A percentile compares a stretch with the other conserved stretches of the same genome.
Evolutionary conservation across 768 basidiomycete genomes (phyloP).

Genomic region (Hygrophoropsis aurantiaca): DNA sequence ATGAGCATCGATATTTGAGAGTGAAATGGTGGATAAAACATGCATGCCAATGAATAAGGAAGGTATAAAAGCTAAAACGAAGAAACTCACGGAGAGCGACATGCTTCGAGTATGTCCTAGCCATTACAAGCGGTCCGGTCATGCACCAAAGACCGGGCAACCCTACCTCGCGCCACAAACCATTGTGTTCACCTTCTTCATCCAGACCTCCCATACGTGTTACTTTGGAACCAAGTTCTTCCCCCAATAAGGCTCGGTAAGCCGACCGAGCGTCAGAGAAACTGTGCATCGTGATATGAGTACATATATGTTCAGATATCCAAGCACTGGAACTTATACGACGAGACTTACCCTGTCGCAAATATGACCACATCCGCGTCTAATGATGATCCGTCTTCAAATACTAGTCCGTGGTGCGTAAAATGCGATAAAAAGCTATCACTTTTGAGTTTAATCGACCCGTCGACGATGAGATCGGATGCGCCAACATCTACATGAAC

Average conservation of each 20-base stretch:
- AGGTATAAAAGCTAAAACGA: background rate
- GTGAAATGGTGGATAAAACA: too few species aligned
- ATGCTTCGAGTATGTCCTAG: constrained; percentile 14
- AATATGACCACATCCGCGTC: constrained; percentile 33
- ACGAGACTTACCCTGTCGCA: constrained; percentile 30
- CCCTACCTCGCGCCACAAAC: constrained; percentile 32
- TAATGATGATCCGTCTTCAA: constrained; percentile 25
- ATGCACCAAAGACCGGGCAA: constrained; percentile 36
- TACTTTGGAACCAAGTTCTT: constrained; percentile 29
- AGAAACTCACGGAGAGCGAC: constrained; percentile 26
- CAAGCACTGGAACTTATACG: background rate
- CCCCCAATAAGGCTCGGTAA: constrained; percentile 2
- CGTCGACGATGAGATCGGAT: constrained; percentile 44
- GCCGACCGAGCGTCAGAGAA: constrained; percentile 10
- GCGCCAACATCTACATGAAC: constrained; percentile 35
- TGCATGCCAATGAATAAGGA: too few species aligned
- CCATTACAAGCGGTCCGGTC: constrained; percentile 33
- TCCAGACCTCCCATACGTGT: constrained; percentile 66
- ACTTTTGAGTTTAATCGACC: constrained; percentile 51
- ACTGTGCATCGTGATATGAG: constrained; percentile 5
- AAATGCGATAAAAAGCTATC: constrained; percentile 28
- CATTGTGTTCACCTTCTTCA: constrained; percentile 60
- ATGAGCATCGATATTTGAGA: too few species aligned
- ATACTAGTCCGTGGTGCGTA: constrained; percentile 23
- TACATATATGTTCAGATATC: background rate